phyloP scores from a whole-genome alignment of 345 rosid species.

The Eucalyptus tenuipes region DNA sequence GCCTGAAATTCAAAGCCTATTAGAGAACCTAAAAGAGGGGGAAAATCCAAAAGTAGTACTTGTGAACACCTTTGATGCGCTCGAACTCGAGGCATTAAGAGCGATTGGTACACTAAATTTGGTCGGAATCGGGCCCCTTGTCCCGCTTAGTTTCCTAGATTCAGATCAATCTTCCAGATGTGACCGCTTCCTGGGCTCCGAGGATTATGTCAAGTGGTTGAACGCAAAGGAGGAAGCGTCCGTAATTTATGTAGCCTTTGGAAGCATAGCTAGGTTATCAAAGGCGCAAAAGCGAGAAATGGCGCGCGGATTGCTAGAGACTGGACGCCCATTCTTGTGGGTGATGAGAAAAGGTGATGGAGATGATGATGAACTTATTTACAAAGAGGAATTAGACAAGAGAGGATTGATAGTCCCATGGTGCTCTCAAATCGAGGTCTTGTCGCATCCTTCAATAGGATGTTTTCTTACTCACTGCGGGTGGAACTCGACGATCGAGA shows the following conservation, averaged over 20 bases:
- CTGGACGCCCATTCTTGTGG: not conserved
- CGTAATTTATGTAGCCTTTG: not conserved
- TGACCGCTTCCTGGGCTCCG: not conserved
- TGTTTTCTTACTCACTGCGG: not conserved
- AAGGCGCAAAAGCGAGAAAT: not conserved
- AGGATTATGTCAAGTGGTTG: not conserved
- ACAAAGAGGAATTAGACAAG: not conserved
- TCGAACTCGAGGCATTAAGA: not conserved
- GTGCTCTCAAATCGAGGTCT: not conserved
- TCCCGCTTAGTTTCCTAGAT: not conserved
- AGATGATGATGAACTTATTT: not conserved
- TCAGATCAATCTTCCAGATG: not conserved
- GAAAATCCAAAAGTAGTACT: not conserved
- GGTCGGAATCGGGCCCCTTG: not conserved
- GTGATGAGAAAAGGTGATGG: not conserved
- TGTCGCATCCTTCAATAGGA: not conserved
- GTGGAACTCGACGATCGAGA: not conserved
- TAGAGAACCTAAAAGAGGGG: not conserved
- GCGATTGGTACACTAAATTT: not conserved
- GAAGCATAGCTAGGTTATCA: not conserved
- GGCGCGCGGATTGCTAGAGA: not conserved
- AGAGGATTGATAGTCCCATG: not conserved
- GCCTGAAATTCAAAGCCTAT: not conserved
- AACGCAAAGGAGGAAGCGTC: not conserved
- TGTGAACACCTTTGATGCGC: not conserved